Evolutionary conservation across 139 green algal species (phyloP).

Genomic region (Coelastrella sp.): DNA sequence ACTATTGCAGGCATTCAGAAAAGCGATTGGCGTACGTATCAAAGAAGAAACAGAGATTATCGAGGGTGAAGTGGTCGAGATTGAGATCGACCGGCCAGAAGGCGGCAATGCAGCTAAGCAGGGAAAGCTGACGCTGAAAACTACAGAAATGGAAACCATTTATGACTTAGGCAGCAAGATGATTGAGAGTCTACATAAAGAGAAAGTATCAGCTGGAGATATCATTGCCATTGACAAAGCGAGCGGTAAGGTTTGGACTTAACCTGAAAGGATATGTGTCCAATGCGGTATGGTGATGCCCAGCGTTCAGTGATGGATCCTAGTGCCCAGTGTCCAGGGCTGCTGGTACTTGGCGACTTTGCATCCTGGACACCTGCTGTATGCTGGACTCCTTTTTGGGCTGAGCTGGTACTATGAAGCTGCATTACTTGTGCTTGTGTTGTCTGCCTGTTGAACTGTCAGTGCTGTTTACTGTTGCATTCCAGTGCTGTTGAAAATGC

Average conservation of each 20-base stretch:
- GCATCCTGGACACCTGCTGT: too few species aligned
- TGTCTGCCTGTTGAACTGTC: too few species aligned
- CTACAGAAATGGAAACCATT: conserved; percentile 99
- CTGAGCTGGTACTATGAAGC: too few species aligned
- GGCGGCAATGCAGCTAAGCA: conserved; percentile 79
- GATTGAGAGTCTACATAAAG: conserved; percentile 91
- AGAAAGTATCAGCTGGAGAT: conserved; percentile 96
- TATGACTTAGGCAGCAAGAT: conserved; percentile 98
- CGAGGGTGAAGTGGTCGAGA: conserved; percentile 99
- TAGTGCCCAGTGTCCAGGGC: too few species aligned
- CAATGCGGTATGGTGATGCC: background rate
- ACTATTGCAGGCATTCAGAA: conserved; percentile 92
- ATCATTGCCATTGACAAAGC: conserved; percentile 98
- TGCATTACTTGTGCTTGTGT: too few species aligned
- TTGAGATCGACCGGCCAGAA: conserved; percentile 96
- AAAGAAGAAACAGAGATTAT: conserved; percentile 99
- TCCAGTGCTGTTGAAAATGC: too few species aligned
- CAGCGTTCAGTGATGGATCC: too few species aligned
- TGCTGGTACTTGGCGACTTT: too few species aligned
- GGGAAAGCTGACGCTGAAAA: conserved; percentile 99
- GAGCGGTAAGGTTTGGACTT: conserved; percentile 64
- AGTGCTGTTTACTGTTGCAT: too few species aligned
- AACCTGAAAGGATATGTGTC: background rate
- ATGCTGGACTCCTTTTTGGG: too few species aligned
- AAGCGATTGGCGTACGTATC: conserved; percentile 98